phyloP scores from a whole-genome alignment of 1,139 yeast species.

The Magnusiomyces magnusii region DNA sequence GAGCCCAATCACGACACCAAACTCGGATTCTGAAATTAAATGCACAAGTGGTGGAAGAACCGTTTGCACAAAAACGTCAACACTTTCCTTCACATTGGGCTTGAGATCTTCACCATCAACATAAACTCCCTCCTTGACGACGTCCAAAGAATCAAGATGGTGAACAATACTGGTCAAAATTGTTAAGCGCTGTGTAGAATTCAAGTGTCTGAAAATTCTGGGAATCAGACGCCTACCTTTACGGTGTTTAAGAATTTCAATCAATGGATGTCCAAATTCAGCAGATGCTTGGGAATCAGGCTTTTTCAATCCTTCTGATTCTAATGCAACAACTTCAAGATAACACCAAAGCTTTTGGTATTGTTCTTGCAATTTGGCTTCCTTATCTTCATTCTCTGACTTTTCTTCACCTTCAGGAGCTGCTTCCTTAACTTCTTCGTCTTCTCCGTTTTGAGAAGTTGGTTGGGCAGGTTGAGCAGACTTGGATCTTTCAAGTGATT shows the following conservation, averaged over 20 bases:
- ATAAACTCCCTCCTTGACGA: slow-evolving; percentile 72
- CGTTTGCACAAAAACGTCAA: slow-evolving; percentile 74
- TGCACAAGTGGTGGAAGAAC: slow-evolving; percentile 82
- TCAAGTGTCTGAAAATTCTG: slow-evolving; percentile 76
- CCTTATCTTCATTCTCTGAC: slow-evolving; percentile 25
- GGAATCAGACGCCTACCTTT: slow-evolving; percentile 88
- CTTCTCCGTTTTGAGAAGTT: not conserved
- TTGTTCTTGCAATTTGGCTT: slow-evolving; percentile 27
- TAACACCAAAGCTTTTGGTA: slow-evolving; percentile 60
- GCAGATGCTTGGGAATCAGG: slow-evolving; percentile 1
- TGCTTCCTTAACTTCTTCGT: not conserved
- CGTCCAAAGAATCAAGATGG: slow-evolving; percentile 72
- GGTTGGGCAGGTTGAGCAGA: slow-evolving; percentile 23
- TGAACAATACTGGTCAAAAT: slow-evolving; percentile 74
- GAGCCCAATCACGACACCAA: slow-evolving; percentile 76
- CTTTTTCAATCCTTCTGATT: slow-evolving; percentile 29
- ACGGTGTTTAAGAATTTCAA: slow-evolving; percentile 74
- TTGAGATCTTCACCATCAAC: slow-evolving; percentile 47
- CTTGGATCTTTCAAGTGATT: slow-evolving; percentile 66
- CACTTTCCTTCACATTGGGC: slow-evolving; percentile 49
- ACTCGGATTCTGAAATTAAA: slow-evolving; percentile 74
- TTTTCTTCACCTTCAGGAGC: slow-evolving; percentile 15
- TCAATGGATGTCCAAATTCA: slow-evolving; percentile 53
- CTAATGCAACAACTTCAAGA: slow-evolving; percentile 54
- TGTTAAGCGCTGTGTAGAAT: slow-evolving; percentile 70